phyloP scores from a whole-genome alignment of 257 asterid species.

The Scutellaria galericulata region DNA sequence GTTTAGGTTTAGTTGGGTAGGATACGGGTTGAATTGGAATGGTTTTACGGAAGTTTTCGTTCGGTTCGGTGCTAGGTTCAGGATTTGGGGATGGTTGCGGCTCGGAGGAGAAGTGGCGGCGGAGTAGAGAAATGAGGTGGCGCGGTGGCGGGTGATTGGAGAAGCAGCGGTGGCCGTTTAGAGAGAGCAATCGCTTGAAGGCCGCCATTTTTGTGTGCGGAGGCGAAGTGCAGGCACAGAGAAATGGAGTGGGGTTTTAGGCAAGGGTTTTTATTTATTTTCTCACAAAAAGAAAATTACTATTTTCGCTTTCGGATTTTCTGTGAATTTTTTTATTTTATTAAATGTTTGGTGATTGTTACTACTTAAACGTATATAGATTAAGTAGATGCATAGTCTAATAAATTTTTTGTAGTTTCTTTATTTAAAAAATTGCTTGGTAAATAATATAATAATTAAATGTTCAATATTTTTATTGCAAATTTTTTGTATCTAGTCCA shows the following conservation, averaged over 20 bases:
- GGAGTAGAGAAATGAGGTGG: slow-evolving; percentile 42
- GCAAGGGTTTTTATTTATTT: slow-evolving; percentile 19
- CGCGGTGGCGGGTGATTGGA: slow-evolving; percentile 37
- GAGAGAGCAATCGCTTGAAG: slow-evolving; percentile 59
- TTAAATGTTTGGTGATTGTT: too few relatives aligned
- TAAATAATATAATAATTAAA: too few relatives aligned
- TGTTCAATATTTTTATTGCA: too few relatives aligned
- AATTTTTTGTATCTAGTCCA: too few relatives aligned
- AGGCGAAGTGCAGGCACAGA: slow-evolving; percentile 15
- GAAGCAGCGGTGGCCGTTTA: slow-evolving; percentile 50
- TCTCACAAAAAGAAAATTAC: not conserved
- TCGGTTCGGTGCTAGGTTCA: slow-evolving; percentile 40
- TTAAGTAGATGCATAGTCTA: too few relatives aligned
- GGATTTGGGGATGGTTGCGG: slow-evolving; percentile 41
- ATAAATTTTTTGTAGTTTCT: too few relatives aligned
- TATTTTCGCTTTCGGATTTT: too few relatives aligned
- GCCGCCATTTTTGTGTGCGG: slow-evolving; percentile 57
- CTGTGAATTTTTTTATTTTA: not conserved
- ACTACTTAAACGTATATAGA: too few relatives aligned
- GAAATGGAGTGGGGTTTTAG: slow-evolving; percentile 35
- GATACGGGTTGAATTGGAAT: slow-evolving; percentile 65
- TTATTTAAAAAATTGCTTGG: too few relatives aligned
- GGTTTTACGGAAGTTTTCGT: slow-evolving; percentile 45
- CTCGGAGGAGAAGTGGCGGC: slow-evolving; percentile 53
- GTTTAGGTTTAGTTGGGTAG: slow-evolving; percentile 56